Evolutionary conservation across 495 filamentous ascomycete genomes (phyloP).

Genomic region (Penicillium herquei): DNA sequence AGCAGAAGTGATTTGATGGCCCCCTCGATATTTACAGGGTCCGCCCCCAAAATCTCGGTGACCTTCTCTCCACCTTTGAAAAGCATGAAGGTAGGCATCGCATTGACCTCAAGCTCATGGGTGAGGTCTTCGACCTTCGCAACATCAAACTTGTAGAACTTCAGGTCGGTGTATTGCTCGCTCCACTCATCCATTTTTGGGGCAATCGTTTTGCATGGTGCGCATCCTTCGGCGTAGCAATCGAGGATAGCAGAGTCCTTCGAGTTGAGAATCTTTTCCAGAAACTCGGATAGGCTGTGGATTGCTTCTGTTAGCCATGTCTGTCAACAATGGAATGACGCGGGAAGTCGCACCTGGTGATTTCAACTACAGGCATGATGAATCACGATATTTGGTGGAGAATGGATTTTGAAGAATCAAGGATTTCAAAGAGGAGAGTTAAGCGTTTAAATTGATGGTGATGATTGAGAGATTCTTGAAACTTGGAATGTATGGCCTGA

Average conservation of each 20-base stretch:
- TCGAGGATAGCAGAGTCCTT: constrained; percentile 65
- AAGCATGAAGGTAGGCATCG: constrained; percentile 85
- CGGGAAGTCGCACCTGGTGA: constrained; percentile 11
- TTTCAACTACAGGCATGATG: constrained; percentile 12
- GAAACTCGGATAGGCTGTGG: constrained; percentile 17
- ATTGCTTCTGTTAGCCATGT: neutral
- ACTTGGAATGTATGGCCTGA: too few relatives aligned
- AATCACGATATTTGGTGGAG: neutral
- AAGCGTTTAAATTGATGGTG: too few relatives aligned
- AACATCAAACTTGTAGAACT: constrained; percentile 87
- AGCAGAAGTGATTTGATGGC: constrained; percentile 4
- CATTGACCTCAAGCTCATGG: constrained; percentile 71
- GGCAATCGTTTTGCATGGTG: constrained; percentile 82
- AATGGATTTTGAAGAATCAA: too few relatives aligned
- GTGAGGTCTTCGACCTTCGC: constrained; percentile 72
- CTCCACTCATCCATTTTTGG: constrained; percentile 65
- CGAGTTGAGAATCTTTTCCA: constrained; percentile 31
- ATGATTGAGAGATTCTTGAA: too few relatives aligned
- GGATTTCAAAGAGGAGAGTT: too few relatives aligned
- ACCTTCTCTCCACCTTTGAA: constrained; percentile 73
- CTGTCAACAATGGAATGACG: neutral
- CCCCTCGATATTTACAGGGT: constrained; percentile 34
- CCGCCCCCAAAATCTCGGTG: constrained; percentile 69
- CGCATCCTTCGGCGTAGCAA: constrained; percentile 86
- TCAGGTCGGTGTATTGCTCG: constrained; percentile 48